These are phyloP conservation scores for Arthrobotrys sphaeroides DNA, from an alignment of 2,329 filamentous ascomycete species.

Conservation along the genomic window DNA sequence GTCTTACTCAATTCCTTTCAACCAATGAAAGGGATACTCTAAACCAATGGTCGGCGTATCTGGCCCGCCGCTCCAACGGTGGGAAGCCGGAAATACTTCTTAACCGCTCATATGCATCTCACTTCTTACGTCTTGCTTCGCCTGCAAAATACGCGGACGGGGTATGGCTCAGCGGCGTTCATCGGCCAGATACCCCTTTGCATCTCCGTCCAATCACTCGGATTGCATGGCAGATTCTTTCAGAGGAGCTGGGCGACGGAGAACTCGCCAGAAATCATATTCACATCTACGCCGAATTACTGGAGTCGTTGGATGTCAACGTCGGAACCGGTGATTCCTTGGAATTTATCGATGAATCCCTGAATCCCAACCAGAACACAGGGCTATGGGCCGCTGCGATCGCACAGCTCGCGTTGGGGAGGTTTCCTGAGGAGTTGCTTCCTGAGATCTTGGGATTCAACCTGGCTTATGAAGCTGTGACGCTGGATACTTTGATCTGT, in stretches of 20 bases:
- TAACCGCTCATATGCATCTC: conserved; percentile 60
- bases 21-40: conserved; percentile 59
- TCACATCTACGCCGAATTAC: conserved; percentile 59
- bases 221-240: conserved; percentile 65
- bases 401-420: conserved; percentile 64
- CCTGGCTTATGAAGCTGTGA: conserved; percentile 64
- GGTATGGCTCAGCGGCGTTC: conserved; percentile 65
- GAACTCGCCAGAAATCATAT: conserved; percentile 65
- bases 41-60: conserved; percentile 60
- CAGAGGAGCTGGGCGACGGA: conserved; percentile 66
- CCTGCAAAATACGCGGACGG: conserved; percentile 66
- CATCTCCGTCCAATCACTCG: conserved; percentile 61
- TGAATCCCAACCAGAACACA: conserved; percentile 59
- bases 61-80: conserved; percentile 60
- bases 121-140: conserved; percentile 62
- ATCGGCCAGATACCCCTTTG: conserved; percentile 63
- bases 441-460: conserved; percentile 67
- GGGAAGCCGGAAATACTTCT: conserved; percentile 60
- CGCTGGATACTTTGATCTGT: conserved; percentile 62
- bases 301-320: conserved; percentile 58
- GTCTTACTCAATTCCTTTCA: conserved; percentile 59
- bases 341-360: conserved; percentile 58
- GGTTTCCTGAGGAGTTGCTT: conserved; percentile 65
- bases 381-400: conserved; percentile 63
- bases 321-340: conserved; percentile 58